Evolutionary conservation across 208 protist species (phyloP), one percentile per base, ranked within the genome.

Genomic region (Acanthamoeba sp.): DNA sequence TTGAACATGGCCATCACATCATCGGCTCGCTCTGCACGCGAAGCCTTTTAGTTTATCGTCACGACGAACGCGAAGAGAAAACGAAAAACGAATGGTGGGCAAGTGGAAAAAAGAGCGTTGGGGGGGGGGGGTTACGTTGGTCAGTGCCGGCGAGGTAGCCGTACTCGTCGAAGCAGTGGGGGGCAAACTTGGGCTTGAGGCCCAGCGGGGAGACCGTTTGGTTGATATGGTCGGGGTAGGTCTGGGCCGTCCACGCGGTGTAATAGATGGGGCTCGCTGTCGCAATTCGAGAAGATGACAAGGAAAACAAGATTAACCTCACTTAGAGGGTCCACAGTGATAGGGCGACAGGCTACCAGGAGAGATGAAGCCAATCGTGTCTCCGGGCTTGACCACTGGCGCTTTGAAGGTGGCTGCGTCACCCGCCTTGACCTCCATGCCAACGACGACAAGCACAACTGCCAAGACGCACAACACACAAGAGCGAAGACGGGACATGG

Each of bases 1-100:
- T 66, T 73, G 42, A 91, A 91, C 85, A 91, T 91, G 12, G 57
- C 62, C 85, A 91, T 91, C 18, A 91, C 85, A 24, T 91, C 85
- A 38, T 66, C 85, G 10, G 85, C 85, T 27, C 85, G 52, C 52
- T 91, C 85, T 90, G 84, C 50, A 45, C 45, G 45, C 12, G 45
- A n/a, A n/a, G n/a, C n/a, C n/a, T n/a, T n/a, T n/a, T n/a, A n/a
- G n/a, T n/a, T n/a, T n/a, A n/a, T n/a, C n/a, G n/a, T n/a, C n/a
- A 9, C 9, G 45, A 50, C 45, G 45, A 50, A 50, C 12, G 18
- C 45, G 45, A 50, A 50, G 45, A 50, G 12, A 50, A 50, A 7
- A 7, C 45, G 45, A 50, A 50, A 66, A 34, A 22, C 12, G 27
- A 6, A 29, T 3, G 3, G 59, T 24, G 24, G n/a, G 16, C n/a